These are phyloP conservation scores for Pseudoperonospora humuli DNA, from an alignment of 352 stramenopile genomes.

Conservation along the genomic window DNA sequence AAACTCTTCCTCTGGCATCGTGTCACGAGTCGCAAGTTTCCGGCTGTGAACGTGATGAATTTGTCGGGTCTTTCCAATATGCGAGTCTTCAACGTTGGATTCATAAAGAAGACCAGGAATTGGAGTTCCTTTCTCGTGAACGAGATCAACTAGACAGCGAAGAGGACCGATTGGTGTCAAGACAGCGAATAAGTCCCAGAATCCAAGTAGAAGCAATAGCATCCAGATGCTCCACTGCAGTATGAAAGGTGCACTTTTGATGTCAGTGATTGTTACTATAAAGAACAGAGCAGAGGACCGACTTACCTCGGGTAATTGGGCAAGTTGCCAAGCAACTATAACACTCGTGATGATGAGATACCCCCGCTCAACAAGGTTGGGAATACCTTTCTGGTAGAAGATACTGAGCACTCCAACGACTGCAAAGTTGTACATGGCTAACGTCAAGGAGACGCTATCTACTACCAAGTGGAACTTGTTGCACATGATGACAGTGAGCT, in stretches of 20 bases:
- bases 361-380: slow-evolving; percentile 71
- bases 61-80: background rate
- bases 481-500: slow-evolving; percentile 62
- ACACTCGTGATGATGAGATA: slow-evolving; percentile 92
- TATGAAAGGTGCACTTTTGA: background rate
- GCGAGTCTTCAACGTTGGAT: slow-evolving; percentile 48
- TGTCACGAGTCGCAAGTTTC: too few species aligned
- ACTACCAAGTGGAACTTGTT: slow-evolving; percentile 41
- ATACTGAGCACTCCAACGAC: slow-evolving; percentile 78
- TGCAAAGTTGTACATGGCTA: slow-evolving; percentile 89
- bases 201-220: slow-evolving; percentile 87
- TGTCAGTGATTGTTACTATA: background rate
- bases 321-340: slow-evolving; percentile 95
- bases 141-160: slow-evolving; percentile 88
- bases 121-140: slow-evolving; percentile 80
- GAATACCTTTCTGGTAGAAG: slow-evolving; percentile 84
- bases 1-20: too few species aligned
- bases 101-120: slow-evolving; percentile 95
- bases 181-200: slow-evolving; percentile 97
- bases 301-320: too few species aligned
- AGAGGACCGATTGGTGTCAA: slow-evolving; percentile 93
- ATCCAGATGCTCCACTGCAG: slow-evolving; percentile 81
- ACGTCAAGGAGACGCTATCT: slow-evolving; percentile 37
- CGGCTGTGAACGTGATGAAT: too few species aligned
- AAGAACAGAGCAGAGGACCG: background rate